Evolutionary conservation across 225 moss, liverwort and hornwort genomes (phyloP).

Genomic region (Antitrichia curtipendula): DNA sequence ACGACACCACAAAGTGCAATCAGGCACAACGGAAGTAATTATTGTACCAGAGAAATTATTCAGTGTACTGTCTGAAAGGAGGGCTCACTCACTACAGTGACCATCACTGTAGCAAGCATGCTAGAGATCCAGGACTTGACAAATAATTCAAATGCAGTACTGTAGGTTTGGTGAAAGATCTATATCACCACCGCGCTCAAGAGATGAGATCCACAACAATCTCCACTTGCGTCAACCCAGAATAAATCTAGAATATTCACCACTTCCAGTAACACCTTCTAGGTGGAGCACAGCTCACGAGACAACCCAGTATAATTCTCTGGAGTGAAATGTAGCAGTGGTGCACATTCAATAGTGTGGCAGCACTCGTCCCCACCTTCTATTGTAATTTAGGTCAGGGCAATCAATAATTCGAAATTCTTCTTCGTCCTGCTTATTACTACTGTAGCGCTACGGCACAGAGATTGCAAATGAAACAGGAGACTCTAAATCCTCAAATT

Average conservation of each 20-base stretch:
- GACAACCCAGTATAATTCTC: background rate
- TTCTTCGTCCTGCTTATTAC: background rate
- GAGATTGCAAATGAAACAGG: background rate
- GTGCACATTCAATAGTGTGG: background rate
- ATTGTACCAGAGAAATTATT: background rate
- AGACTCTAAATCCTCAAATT: background rate
- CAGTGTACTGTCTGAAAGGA: background rate
- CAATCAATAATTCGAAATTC: background rate
- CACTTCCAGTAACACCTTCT: background rate
- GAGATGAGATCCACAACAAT: background rate
- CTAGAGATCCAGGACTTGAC: background rate
- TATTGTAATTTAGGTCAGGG: background rate
- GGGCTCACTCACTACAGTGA: background rate
- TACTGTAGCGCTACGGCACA: background rate
- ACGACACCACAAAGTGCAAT: background rate
- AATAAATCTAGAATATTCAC: background rate
- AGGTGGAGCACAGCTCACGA: background rate
- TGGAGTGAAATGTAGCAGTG: background rate
- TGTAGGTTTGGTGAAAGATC: background rate
- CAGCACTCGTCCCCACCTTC: background rate
- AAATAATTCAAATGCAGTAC: background rate
- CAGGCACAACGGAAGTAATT: background rate
- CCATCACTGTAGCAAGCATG: background rate
- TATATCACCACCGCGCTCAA: background rate
- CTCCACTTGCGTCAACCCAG: background rate